phyloP scores from a whole-genome alignment of 805 yeast genomes.

The Pichia phayaonensis region DNA sequence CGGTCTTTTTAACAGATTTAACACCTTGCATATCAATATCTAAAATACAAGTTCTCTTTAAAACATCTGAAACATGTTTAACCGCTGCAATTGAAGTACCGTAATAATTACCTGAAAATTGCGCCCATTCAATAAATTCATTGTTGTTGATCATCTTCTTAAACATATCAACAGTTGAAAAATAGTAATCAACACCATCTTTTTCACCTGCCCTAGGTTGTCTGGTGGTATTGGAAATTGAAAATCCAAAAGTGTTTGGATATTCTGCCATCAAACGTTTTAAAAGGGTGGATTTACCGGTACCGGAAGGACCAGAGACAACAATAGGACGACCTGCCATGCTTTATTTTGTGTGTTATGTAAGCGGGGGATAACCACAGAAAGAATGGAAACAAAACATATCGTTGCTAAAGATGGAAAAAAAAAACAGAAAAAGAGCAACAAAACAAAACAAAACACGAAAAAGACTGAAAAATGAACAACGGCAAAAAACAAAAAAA shows the following conservation, averaged over 20 bases:
- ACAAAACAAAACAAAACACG: not conserved
- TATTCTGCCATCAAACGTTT: constrained; percentile 84
- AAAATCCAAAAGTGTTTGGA: constrained; percentile 88
- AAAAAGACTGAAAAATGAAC: no score
- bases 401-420: not conserved
- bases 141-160: constrained; percentile 62
- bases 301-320: constrained; percentile 93
- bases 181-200: constrained; percentile 85
- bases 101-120: constrained; percentile 94
- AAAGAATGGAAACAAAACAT: not conserved
- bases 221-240: constrained; percentile 91
- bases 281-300: constrained; percentile 92
- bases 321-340: constrained; percentile 68
- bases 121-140: constrained; percentile 95
- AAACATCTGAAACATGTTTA: constrained; percentile 51
- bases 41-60: constrained; percentile 75
- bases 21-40: constrained; percentile 99
- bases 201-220: constrained; percentile 86
- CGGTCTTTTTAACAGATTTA: constrained; percentile 76
- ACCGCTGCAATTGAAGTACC: constrained; percentile 91
- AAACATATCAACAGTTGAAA: constrained; percentile 73
- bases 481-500: no score
- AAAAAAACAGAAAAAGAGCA: no score
- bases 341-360: not conserved
- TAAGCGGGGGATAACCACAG: not conserved